Evolutionary conservation across 257 asterid species (phyloP).

Genomic region (Henckelia pumila): DNA sequence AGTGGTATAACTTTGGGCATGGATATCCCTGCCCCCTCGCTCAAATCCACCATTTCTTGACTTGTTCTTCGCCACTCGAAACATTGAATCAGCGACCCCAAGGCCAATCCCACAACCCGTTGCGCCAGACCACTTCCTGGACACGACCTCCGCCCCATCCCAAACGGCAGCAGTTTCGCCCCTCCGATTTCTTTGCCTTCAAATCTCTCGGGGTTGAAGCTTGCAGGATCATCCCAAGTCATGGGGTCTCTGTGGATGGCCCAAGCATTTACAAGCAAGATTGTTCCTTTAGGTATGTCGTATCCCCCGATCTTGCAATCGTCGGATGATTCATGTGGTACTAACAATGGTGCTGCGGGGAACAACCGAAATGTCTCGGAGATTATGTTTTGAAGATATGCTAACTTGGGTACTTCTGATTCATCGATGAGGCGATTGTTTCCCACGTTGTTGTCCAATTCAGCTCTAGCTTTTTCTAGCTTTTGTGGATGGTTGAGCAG

Average conservation of each 20-base stretch:
- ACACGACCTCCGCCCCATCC: conserved; percentile 44
- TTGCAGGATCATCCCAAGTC: conserved; percentile 34
- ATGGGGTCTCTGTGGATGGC: conserved; percentile 38
- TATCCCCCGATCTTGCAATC: conserved; percentile 34
- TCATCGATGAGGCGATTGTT: conserved; percentile 28
- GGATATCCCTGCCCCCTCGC: conserved; percentile 31
- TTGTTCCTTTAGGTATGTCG: conserved; percentile 31
- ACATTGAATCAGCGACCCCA: conserved; percentile 36
- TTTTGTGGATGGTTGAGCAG: conserved; percentile 38
- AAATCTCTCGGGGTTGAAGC: conserved; percentile 38
- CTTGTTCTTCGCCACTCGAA: conserved; percentile 36
- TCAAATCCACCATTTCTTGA: conserved; percentile 27
- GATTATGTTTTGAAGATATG: conserved; percentile 33
- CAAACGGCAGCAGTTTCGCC: conserved; percentile 31
- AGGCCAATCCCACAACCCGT: conserved; percentile 33
- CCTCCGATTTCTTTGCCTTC: conserved; percentile 20
- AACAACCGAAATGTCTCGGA: conserved; percentile 33
- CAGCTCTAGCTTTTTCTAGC: conserved; percentile 34
- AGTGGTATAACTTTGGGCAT: conserved; percentile 36
- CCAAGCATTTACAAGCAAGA: conserved; percentile 40
- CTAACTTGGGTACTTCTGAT: conserved; percentile 31
- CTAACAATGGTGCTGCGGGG: conserved; percentile 33
- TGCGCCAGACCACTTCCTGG: conserved; percentile 38
- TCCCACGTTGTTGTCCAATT: conserved; percentile 31
- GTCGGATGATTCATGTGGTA: conserved; percentile 33